Conservation (phyloP, 2,329 filamentous ascomycete genomes). For the Paraphaeosphaeria sporulosa region DNA sequence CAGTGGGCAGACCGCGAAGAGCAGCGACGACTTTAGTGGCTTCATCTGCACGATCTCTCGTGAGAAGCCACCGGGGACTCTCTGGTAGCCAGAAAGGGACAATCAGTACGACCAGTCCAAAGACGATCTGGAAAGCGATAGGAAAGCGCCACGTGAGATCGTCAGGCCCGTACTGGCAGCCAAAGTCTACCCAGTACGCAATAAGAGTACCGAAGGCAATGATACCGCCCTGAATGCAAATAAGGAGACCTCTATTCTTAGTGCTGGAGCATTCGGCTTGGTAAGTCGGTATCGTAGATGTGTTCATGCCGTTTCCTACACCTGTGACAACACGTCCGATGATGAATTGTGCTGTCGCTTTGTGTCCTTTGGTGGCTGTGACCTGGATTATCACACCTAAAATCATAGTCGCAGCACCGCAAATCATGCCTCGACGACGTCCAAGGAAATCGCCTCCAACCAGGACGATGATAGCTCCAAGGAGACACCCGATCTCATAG, state of each 20-base stretch:
- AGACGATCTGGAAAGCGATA: slow-evolving; percentile 61
- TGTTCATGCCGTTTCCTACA: slow-evolving; percentile 65
- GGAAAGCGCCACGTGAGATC: slow-evolving; percentile 59
- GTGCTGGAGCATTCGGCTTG: slow-evolving; percentile 63
- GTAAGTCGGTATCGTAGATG: slow-evolving; percentile 62
- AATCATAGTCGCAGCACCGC: slow-evolving; percentile 53
- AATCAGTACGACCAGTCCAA: slow-evolving; percentile 58
- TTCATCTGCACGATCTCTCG: slow-evolving; percentile 69
- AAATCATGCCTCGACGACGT: slow-evolving; percentile 53
- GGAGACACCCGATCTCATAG: slow-evolving; percentile 60
- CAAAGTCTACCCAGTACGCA: slow-evolving; percentile 57
- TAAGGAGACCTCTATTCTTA: slow-evolving; percentile 66
- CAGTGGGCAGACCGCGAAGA: slow-evolving; percentile 56
- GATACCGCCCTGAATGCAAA: slow-evolving; percentile 65
- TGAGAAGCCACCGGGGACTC: slow-evolving; percentile 70
- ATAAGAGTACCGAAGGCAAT: slow-evolving; percentile 61
- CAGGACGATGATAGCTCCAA: slow-evolving; percentile 51
- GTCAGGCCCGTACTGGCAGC: slow-evolving; percentile 40
- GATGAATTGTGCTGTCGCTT: slow-evolving; percentile 59
- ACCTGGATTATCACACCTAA: slow-evolving; percentile 53
- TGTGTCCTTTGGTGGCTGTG: slow-evolving; percentile 40
- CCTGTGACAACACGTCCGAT: slow-evolving; percentile 62
- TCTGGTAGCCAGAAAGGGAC: slow-evolving; percentile 70
- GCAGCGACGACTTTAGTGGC: slow-evolving; percentile 63
- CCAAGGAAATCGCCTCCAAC: slow-evolving; percentile 52